Evolutionary conservation across 768 basidiomycete genomes (phyloP).

Genomic region (Botryobasidium botryosum): DNA sequence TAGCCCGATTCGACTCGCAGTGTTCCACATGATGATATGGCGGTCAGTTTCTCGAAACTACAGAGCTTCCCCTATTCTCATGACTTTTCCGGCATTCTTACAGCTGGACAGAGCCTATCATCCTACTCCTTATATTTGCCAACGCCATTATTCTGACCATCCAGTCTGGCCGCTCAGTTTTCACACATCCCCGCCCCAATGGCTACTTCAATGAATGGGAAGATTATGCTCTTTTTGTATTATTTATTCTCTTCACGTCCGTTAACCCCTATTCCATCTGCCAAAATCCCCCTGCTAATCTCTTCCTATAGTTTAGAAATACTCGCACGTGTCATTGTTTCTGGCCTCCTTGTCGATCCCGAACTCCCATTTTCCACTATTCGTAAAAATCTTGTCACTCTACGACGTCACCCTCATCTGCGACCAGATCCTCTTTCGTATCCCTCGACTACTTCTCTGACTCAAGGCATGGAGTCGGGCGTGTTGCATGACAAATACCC

Average conservation of each 20-base stretch:
- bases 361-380: too few relatives aligned
- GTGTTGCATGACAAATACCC: too few relatives aligned
- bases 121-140: constrained; percentile 67
- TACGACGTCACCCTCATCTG: too few relatives aligned
- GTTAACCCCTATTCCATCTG: constrained; percentile 17
- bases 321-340: constrained; percentile 74
- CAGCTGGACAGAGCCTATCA: constrained; percentile 75
- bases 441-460: too few relatives aligned
- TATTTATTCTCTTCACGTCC: constrained; percentile 79
- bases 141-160: constrained; percentile 70
- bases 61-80: constrained; percentile 3
- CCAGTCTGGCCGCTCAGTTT: constrained; percentile 51
- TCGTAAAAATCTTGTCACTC: too few relatives aligned
- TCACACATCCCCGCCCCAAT: constrained; percentile 19
- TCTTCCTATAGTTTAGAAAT: constrained; percentile 48
- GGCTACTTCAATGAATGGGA: constrained; percentile 88
- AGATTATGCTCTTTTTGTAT: constrained; percentile 64
- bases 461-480: too few relatives aligned
- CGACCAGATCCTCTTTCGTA: too few relatives aligned
- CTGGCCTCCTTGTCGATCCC: constrained; percentile 77
- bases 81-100: neutral
- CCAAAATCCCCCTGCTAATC: neutral
- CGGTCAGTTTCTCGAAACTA: constrained; percentile 32
- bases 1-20: constrained; percentile 40
- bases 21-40: constrained; percentile 54